These are phyloP conservation scores for Colletotrichum abscissum DNA, from an alignment of 2,329 filamentous ascomycete species.

Conservation along the genomic window DNA sequence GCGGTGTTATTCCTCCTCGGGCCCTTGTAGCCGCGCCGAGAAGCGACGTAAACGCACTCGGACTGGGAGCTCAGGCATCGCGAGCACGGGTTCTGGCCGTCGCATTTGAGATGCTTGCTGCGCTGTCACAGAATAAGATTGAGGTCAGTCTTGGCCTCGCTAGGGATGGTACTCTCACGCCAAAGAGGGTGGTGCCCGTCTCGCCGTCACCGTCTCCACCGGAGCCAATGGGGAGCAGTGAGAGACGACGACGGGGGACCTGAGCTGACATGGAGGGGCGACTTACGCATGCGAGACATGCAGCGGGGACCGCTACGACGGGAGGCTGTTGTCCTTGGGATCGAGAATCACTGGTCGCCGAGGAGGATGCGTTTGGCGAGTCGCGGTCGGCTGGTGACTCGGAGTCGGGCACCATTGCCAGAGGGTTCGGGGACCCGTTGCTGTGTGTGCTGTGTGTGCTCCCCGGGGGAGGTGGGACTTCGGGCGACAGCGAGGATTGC, in stretches of 20 bases:
- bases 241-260: not conserved
- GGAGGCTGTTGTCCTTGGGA: constrained; percentile 41
- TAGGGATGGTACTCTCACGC: not conserved
- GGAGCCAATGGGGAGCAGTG: not conserved
- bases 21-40: constrained; percentile 80
- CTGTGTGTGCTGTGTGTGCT: constrained; percentile 29
- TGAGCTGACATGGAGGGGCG: constrained; percentile 4
- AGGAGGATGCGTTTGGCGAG: constrained; percentile 37
- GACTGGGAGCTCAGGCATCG: constrained; percentile 70
- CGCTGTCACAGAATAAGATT: constrained; percentile 51
- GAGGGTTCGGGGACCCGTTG: constrained; percentile 30
- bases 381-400: constrained; percentile 36
- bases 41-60: constrained; percentile 79
- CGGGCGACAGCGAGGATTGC: constrained; percentile 25
- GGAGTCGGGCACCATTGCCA: constrained; percentile 16
- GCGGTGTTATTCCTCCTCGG: constrained; percentile 60
- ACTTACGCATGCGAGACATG: constrained; percentile 67
- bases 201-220: not conserved
- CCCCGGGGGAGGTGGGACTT: constrained; percentile 24
- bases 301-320: constrained; percentile 58
- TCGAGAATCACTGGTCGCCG: constrained; percentile 34
- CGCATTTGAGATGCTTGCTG: constrained; percentile 80
- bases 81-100: constrained; percentile 76
- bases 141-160: not conserved
- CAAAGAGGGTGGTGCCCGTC: not conserved